Base-by-base conservation (phyloP, 768 basidiomycete genomes). In the Boletus eberwhitei region DNA sequence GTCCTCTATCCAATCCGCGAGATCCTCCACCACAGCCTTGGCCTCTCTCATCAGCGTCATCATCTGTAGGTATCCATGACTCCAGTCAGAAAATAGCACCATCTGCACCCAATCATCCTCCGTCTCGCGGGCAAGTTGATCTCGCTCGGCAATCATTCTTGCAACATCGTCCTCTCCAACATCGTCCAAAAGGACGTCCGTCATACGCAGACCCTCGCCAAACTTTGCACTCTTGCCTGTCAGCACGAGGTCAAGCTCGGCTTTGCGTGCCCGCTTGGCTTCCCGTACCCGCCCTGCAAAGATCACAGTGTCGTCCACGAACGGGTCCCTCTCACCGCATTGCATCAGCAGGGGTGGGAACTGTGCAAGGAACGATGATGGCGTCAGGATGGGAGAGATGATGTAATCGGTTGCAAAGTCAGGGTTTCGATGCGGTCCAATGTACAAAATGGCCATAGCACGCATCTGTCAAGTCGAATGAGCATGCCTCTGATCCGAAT, bases 51-150 rank as follows among this genome's bases (percentile, higher is more conserved):
- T 90, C 62, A 98, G 71, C 22, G 82, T 75, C 37, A 88, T 81
- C 96, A 99, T 99, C 75, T 97, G 96, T 63, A 96, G 79, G 74
- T 93, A 98, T 36, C 93, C 96, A 71, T 97, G 94, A 63, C 91
- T 93, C 97, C 95, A 98, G 45, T 95, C 95, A 31, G 90, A 89
- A 71, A 96, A 92, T 53, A 98, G 81, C 59, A 90, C 85, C 78
- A 93, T 86, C 69, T 90, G 88, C 21, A 97, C 93, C 94, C 94
- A 95, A 68, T 97, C 94, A 58, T 90, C 86, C 56, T 98, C 97
- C 48, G 78, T 83, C 73, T 97, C 88, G 22, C 76, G 66, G 4
- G 74, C 75, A 42, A 90, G 76, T 55, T 76, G 75, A 44, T 85
- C 82, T 50, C 82, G 75, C 66, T 90, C 88, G 57, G 74, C 75